Base-by-base conservation (phyloP, 1,284 basidiomycete species). In the Fomes fomentarius region DNA sequence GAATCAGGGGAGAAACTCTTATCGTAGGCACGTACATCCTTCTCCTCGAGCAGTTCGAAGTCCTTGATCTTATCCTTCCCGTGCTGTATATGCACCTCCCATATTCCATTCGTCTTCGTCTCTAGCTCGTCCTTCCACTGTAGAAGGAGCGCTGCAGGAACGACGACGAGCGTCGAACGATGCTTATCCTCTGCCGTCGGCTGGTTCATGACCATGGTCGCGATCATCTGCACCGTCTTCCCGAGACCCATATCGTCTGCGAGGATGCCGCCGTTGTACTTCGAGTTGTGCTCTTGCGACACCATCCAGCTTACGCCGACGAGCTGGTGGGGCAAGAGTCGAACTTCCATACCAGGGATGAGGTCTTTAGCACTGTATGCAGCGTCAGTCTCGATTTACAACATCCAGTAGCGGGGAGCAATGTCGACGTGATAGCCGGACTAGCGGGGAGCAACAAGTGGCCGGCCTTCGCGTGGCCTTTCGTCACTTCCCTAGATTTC, bases 241-340 rank as follows among this genome's bases (percentile, higher is more conserved):
- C 89, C 89, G 41, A 93, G 80, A 71, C 91, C 92, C 94, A 97
- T 96, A 67, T 97, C 94, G 69, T 97, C 94, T 14, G 92, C 93
- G 17, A 94, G 75, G 60, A 94, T 93, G 34, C 93, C 93, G 57
- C 86, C 85, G 60, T 72, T 78, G 56, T 82, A 72, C 2, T 58
- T 56, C 28, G 76, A 71, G 11, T 71, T 69, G 24, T 56, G 64
- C 63, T 87, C 85, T 66, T 84, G 81, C 17, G 81, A 71, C 8
- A 85, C 54, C 83, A 83, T 87, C 87, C 89, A 91, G 43, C 77
- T 76, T 12, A 90, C 86, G 1, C 89, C 85, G 55, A 91, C 88
- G 17, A 82, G 72, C 66, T 93, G 89, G 66, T 91, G 88, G 7
- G 82, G 79, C 34, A 91, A 69, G 11, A 91, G 71, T 2, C 79